These are phyloP conservation scores for Begonia masoniana DNA, from an alignment of 306 rosid species.

Conservation along the genomic window DNA sequence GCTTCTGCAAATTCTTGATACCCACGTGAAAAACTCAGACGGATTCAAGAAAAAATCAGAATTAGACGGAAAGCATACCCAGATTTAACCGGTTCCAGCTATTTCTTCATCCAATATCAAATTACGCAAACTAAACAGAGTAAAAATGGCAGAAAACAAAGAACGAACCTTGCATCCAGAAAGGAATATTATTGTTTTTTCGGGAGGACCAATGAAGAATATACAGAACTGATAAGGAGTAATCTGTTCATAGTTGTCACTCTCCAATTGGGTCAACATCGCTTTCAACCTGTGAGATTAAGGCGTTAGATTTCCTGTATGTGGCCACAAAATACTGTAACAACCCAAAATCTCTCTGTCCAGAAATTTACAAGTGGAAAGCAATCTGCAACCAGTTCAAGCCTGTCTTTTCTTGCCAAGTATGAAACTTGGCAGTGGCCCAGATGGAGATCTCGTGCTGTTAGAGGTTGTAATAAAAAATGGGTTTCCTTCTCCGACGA, in stretches of 20 bases:
- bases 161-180: no score
- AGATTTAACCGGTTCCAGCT: no score
- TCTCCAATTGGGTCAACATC: neutral
- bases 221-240: neutral
- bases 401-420: neutral
- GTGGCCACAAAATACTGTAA: neutral
- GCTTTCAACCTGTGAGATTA: conserved; percentile 2
- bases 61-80: no score
- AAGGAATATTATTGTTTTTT: no score
- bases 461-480: neutral
- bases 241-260: neutral
- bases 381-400: neutral
- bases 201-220: no score
- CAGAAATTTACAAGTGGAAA: neutral
- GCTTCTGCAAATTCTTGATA: no score
- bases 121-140: no score
- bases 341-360: neutral
- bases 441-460: neutral
- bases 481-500: conserved; percentile 12
- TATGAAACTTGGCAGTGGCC: neutral
- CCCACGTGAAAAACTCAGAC: no score
- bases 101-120: no score
- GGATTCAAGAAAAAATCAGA: no score
- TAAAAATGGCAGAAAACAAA: no score
- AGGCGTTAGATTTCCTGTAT: neutral